Percentiles rank a stretch among this genome's conserved stretches.
These are phyloP conservation scores for Themeda triandra DNA, from an alignment of 176 grass and related monocot genomes.

Conservation along the genomic window DNA sequence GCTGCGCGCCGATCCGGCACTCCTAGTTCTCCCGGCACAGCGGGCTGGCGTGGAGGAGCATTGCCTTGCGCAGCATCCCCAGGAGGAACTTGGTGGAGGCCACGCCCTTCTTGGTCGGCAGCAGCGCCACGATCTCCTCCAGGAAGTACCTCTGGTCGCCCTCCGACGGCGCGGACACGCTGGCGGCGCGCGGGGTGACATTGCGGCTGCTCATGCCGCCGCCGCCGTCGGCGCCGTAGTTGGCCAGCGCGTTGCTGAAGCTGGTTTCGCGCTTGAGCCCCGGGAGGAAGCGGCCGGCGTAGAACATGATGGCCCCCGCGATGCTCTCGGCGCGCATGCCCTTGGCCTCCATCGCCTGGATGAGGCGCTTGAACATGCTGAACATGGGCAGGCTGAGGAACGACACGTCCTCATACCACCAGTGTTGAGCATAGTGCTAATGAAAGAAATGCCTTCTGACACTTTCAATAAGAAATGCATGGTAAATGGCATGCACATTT, in stretches of 20 bases:
- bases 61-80: conserved; percentile 67
- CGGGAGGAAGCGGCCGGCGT: conserved; percentile 54
- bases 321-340: conserved; percentile 64
- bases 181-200: conserved; percentile 40
- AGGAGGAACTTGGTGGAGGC: conserved; percentile 70
- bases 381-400: too few species aligned
- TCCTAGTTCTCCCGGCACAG: conserved; percentile 76
- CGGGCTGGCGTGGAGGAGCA: conserved; percentile 69
- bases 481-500: not conserved
- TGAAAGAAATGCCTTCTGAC: not conserved
- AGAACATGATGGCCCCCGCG: conserved; percentile 65
- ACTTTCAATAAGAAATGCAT: not conserved
- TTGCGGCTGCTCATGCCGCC: conserved; percentile 30
- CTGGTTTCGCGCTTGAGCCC: conserved; percentile 61
- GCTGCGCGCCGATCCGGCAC: conserved; percentile 69
- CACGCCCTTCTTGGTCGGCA: conserved; percentile 74
- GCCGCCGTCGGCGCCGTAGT: conserved; percentile 2
- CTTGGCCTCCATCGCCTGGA: conserved; percentile 66
- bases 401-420: too few species aligned
- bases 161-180: conserved; percentile 47
- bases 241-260: conserved; percentile 42
- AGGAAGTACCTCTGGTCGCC: conserved; percentile 79
- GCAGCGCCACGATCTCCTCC: conserved; percentile 86
- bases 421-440: too few species aligned
- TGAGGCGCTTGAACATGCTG: conserved; percentile 81